Evolutionary conservation across 2,329 filamentous ascomycete genomes (phyloP).

Genomic region (Aspergillus sp.): DNA sequence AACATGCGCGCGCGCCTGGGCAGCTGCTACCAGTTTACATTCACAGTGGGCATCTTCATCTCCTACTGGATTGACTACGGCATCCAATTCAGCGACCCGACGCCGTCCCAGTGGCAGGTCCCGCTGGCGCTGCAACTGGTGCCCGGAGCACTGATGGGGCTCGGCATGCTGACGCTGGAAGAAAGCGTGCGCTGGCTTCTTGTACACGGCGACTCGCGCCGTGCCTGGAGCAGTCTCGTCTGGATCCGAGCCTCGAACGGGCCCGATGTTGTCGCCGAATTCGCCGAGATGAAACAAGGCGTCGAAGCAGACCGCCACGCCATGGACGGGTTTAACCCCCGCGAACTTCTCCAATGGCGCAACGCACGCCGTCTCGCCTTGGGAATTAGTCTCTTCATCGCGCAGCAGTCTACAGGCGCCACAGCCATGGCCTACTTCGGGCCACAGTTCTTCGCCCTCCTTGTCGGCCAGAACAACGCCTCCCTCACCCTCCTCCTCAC

Average conservation of each 20-base stretch:
- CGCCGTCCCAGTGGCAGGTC: slow-evolving; percentile 54
- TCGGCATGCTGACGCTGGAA: slow-evolving; percentile 50
- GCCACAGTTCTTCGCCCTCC: slow-evolving; percentile 55
- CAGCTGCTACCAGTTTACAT: slow-evolving; percentile 54
- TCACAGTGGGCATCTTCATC: slow-evolving; percentile 50
- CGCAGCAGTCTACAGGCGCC: slow-evolving; percentile 55
- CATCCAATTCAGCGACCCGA: slow-evolving; percentile 26
- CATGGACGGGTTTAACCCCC: slow-evolving; percentile 44
- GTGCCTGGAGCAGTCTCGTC: slow-evolving; percentile 49
- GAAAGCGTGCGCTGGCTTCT: slow-evolving; percentile 55
- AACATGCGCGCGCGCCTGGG: slow-evolving; percentile 51
- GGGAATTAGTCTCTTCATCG: slow-evolving; percentile 50
- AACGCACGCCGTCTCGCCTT: slow-evolving; percentile 47
- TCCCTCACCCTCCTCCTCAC: slow-evolving; percentile 51
- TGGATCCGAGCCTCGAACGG: slow-evolving; percentile 53
- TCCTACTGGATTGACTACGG: slow-evolving; percentile 57
- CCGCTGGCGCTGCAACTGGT: slow-evolving; percentile 55
- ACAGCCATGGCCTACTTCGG: slow-evolving; percentile 57
- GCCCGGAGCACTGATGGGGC: slow-evolving; percentile 47
- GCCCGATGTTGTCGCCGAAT: slow-evolving; percentile 41
- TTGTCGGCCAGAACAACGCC: slow-evolving; percentile 46
- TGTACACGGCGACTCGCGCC: slow-evolving; percentile 43
- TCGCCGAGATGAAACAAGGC: slow-evolving; percentile 51
- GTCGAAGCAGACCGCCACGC: slow-evolving; percentile 48
- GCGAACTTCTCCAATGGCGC: slow-evolving; percentile 48